phyloP scores from a whole-genome alignment of 805 yeast species.

The Ogataea sp. region DNA sequence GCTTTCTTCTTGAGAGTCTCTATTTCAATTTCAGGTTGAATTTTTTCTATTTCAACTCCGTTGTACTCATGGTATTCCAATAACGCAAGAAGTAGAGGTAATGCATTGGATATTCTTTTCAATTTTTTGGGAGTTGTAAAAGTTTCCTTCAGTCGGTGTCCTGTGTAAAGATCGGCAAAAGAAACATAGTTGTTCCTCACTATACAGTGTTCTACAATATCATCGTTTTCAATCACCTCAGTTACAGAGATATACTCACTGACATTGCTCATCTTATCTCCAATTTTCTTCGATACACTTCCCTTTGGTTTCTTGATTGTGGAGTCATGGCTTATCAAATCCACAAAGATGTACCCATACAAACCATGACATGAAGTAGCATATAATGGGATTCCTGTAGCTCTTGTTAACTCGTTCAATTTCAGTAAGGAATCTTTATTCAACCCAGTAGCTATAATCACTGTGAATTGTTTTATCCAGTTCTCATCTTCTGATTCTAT shows the following conservation, averaged over 20 bases:
- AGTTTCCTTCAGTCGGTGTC: conserved; percentile 24
- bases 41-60: conserved; percentile 3
- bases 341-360: conserved; percentile 76
- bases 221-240: conserved; percentile 28
- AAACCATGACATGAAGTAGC: conserved; percentile 67
- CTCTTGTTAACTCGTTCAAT: conserved; percentile 52
- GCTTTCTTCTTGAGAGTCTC: conserved; percentile 21
- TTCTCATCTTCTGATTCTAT: conserved; percentile 16
- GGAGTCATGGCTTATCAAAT: conserved; percentile 58
- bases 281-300: conserved; percentile 36
- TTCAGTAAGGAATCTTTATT: conserved; percentile 28
- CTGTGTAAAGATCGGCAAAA: conserved; percentile 28
- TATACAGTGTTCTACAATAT: conserved; percentile 26
- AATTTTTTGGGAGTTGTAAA: conserved; percentile 26
- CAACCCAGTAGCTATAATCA: conserved; percentile 72
- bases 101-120: conserved; percentile 44
- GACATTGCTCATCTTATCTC: conserved; percentile 38
- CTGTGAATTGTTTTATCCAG: conserved; percentile 50
- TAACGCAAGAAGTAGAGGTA: conserved; percentile 53
- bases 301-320: conserved; percentile 44
- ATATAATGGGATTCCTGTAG: conserved; percentile 55
- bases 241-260: conserved; percentile 34
- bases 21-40: conserved; percentile 14
- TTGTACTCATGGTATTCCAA: conserved; percentile 29
- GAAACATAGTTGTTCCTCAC: conserved; percentile 29